Conservation (phyloP, 1,284 basidiomycete genomes). For the Neolentinus lepideus region DNA sequence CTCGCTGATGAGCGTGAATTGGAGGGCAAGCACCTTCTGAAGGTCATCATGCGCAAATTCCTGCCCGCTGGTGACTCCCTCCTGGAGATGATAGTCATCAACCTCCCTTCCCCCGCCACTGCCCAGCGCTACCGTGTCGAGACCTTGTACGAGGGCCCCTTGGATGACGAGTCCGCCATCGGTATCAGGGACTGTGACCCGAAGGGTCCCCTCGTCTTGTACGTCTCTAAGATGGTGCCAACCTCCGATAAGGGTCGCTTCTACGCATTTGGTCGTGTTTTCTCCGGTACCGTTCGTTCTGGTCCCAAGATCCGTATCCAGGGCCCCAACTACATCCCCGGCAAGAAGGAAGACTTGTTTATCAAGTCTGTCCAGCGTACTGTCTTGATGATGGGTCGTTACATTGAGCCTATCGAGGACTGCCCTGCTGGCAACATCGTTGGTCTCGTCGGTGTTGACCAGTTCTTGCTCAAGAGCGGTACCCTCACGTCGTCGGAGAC, state of each 20-base stretch:
- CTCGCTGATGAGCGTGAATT: conserved; percentile 88
- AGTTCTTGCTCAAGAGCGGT: conserved; percentile 99
- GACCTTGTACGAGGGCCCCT: conserved; percentile 99
- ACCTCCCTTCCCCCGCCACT: conserved; percentile 94
- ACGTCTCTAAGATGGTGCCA: conserved; percentile 99
- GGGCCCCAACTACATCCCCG: conserved; percentile 97
- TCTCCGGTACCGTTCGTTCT: conserved; percentile 95
- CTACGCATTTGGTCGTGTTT: conserved; percentile 99
- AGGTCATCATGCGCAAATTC: conserved; percentile 99
- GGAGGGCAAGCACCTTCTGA: conserved; percentile 96
- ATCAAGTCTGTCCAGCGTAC: conserved; percentile 99
- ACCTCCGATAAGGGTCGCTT: conserved; percentile 99
- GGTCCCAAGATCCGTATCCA: conserved; percentile 99
- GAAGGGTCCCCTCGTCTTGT: conserved; percentile 94
- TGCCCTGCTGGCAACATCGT: conserved; percentile 99
- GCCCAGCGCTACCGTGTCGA: conserved; percentile 99
- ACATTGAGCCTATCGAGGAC: conserved; percentile 98
- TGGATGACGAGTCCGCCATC: conserved; percentile 99
- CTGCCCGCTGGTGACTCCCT: conserved; percentile 98
- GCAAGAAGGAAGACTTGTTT: conserved; percentile 99
- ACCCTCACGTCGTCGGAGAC: conserved; percentile 97
- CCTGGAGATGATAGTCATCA: conserved; percentile 99
- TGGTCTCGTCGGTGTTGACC: conserved; percentile 99
- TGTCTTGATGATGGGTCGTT: conserved; percentile 99
- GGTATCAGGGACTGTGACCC: conserved; percentile 99